Evolutionary conservation across 768 basidiomycete species (phyloP).

Genomic region (Erythrobasidium yunnanense): DNA sequence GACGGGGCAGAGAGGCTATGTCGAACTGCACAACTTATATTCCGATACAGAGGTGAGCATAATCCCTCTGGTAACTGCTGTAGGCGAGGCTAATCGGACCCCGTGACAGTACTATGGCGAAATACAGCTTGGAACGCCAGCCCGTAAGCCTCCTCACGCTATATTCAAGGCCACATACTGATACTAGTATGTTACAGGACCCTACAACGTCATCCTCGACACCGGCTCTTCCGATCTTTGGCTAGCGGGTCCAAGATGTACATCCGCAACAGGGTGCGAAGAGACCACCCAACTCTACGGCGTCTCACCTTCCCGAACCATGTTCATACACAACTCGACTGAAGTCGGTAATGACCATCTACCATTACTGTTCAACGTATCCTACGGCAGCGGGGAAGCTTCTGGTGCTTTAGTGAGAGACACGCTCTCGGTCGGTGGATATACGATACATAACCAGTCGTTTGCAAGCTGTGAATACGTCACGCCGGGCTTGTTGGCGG

Average conservation of each 20-base stretch:
- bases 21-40: slow-evolving; percentile 16
- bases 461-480: slow-evolving; percentile 56
- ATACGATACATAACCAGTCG: slow-evolving; percentile 43
- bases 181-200: too few species aligned
- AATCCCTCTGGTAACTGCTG: neutral
- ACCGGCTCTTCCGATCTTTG: slow-evolving; percentile 83
- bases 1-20: neutral
- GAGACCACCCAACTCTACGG: neutral
- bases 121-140: slow-evolving; percentile 6
- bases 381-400: slow-evolving; percentile 50
- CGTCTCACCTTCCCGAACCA: neutral
- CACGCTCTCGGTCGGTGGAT: slow-evolving; percentile 77
- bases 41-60: slow-evolving; percentile 16
- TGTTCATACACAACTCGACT: neutral
- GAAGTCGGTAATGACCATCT: neutral
- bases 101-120: slow-evolving; percentile 15
- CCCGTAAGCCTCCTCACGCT: neutral
- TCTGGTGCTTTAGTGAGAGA: slow-evolving; percentile 61
- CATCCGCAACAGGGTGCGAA: neutral
- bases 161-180: too few species aligned
- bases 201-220: slow-evolving; percentile 77
- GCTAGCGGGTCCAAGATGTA: slow-evolving; percentile 48
- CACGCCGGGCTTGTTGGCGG: slow-evolving; percentile 53
- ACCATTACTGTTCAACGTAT: neutral
- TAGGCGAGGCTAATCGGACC: neutral